Evolutionary conservation across 1,139 yeast genomes (phyloP).

Genomic region (Sugiyamaella xylanicola): DNA sequence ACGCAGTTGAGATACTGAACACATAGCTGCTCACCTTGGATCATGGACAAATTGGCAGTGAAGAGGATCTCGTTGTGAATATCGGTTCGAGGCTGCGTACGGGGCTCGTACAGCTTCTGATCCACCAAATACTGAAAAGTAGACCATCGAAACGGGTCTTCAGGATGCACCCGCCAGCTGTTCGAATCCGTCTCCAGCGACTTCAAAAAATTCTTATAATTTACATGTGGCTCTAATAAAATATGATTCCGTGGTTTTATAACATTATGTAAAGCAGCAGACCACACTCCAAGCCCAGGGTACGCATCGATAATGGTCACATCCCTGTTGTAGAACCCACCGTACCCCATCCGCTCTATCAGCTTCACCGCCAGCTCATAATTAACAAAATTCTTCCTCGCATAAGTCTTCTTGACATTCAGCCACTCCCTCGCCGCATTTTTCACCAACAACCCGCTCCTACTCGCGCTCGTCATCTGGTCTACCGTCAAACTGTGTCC

Average conservation of each 20-base stretch:
- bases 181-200: slow-evolving; percentile 26
- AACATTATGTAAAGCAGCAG: slow-evolving; percentile 54
- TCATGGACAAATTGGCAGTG: slow-evolving; percentile 62
- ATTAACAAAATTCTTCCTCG: slow-evolving; percentile 31
- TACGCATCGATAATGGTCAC: slow-evolving; percentile 68
- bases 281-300: slow-evolving; percentile 49
- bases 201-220: slow-evolving; percentile 38
- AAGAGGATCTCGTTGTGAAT: slow-evolving; percentile 65
- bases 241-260: slow-evolving; percentile 63
- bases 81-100: slow-evolving; percentile 45
- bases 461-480: not conserved
- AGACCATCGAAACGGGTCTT: slow-evolving; percentile 68
- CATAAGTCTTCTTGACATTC: slow-evolving; percentile 31
- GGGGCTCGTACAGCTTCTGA: slow-evolving; percentile 49
- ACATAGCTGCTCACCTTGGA: slow-evolving; percentile 65
- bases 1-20: slow-evolving; percentile 79
- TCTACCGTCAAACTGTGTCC: too few species aligned
- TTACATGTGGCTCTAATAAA: slow-evolving; percentile 55
- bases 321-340: slow-evolving; percentile 45
- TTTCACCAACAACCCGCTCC: slow-evolving; percentile 17
- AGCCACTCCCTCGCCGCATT: slow-evolving; percentile 23
- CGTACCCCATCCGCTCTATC: slow-evolving; percentile 24
- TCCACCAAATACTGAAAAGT: slow-evolving; percentile 52
- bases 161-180: slow-evolving; percentile 25
- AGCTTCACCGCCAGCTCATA: slow-evolving; percentile 29